Conservation (phyloP, 176 grass and related monocot species). For the Cenchrus americanus region DNA sequence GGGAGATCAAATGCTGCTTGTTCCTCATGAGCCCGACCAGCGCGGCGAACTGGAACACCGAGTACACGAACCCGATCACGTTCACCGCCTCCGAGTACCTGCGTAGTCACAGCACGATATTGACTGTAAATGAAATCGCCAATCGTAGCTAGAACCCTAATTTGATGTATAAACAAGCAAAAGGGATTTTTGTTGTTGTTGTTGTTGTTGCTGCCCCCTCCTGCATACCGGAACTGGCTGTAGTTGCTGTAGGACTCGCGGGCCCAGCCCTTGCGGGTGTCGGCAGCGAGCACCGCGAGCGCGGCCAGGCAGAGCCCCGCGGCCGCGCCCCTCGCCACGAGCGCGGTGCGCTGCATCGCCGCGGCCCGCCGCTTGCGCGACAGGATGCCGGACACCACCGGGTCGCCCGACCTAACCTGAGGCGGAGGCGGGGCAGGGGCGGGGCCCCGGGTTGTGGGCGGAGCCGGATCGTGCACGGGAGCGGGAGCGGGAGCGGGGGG, state of each 20-base stretch:
- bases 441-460: neutral
- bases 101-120: neutral
- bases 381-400: slow-evolving; percentile 47
- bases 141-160: slow-evolving; percentile 27
- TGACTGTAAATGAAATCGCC: neutral
- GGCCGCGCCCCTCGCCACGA: slow-evolving; percentile 53
- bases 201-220: neutral
- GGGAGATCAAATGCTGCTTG: slow-evolving; percentile 62
- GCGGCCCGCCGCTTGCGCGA: slow-evolving; percentile 48
- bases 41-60: slow-evolving; percentile 64
- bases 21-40: slow-evolving; percentile 50
- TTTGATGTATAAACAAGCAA: neutral
- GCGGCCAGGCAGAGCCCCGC: slow-evolving; percentile 73
- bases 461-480: neutral
- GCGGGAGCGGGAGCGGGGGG: neutral
- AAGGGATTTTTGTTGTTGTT: neutral
- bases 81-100: slow-evolving; percentile 93
- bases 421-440: too few species aligned
- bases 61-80: slow-evolving; percentile 85
- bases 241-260: slow-evolving; percentile 77
- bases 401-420: neutral
- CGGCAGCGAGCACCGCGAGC: slow-evolving; percentile 77
- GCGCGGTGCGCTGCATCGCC: slow-evolving; percentile 45
- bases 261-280: slow-evolving; percentile 80
- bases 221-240: slow-evolving; percentile 70